phyloP scores from a whole-genome alignment of 345 rosid genomes.

The Angophora floribunda region DNA sequence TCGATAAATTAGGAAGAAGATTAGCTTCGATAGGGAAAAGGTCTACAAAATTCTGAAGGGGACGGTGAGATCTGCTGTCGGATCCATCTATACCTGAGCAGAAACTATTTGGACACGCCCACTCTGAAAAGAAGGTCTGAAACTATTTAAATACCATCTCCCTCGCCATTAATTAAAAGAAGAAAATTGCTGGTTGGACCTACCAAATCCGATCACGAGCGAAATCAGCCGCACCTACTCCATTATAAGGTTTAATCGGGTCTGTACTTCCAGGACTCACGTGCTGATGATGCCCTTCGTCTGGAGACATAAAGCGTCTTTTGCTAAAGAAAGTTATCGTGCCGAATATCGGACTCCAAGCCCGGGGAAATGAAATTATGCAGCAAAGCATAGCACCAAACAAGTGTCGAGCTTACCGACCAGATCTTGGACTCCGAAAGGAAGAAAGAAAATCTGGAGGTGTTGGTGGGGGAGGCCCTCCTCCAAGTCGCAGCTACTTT shows the following conservation, averaged over 20 bases:
- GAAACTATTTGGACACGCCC: background rate
- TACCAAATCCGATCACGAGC: background rate
- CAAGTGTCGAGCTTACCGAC: background rate
- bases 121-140: background rate
- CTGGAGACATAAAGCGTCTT: background rate
- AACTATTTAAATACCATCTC: background rate
- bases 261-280: background rate
- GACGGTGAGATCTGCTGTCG: background rate
- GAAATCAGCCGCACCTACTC: background rate
- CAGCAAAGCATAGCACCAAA: background rate
- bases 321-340: background rate
- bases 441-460: background rate
- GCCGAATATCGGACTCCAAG: background rate
- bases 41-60: background rate
- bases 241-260: background rate
- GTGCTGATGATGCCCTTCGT: background rate
- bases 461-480: background rate
- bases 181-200: background rate
- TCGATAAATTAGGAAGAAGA: background rate
- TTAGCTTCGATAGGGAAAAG: background rate
- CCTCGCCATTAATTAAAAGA: background rate
- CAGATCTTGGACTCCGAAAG: background rate
- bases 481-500: background rate
- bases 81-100: background rate
- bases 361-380: background rate